Evolutionary conservation across 2,329 filamentous ascomycete genomes (phyloP), one percentile per base, ranked within the genome.

Genomic region (Phaeosphaeria sp.): DNA sequence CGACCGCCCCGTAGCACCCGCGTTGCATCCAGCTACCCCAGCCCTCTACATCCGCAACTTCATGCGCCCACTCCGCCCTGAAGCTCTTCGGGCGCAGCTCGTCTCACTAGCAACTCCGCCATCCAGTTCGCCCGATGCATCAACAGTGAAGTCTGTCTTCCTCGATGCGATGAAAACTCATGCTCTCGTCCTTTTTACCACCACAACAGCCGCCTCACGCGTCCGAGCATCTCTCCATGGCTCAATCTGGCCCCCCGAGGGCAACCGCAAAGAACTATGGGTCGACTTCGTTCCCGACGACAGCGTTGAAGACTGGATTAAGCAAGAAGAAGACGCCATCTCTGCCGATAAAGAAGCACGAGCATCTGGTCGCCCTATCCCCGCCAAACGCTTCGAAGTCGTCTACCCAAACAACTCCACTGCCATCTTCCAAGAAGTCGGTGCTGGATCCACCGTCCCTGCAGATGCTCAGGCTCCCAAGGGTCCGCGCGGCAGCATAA

Each of bases 151-250:
- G 20, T 81, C 86, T 23, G 92, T 96, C 71, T 92, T 91, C 72
- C 83, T 98, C 41, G 94, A 98, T 74, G 83, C 84, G 30, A 91
- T 98, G 69, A 89, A 91, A 63, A 96, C 93, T 0, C 95, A 99
- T 75, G 92, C 92, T 9, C 91, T 97, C 71, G 90, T 89, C 39
- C 81, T 86, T 22, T 94, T 98, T 73, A 80, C 82, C 46, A 89
- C 83, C 46, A 81, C 87, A 10, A 81, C 88, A 2, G 89, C 90
- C 3, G 95, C 95, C 3, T 87, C 89, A 0, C 86, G 92, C 21
- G 93, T 91, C 9, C 90, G 94, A 49, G 84, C 87, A 10, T 85
- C 85, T 2, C 81, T 98, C 1, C 94, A 99, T 77, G 86, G 88
- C 56, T 85, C 85, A 21, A 85, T 93, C 36, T 98, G 93, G 92